These are phyloP conservation scores for Sporothrix dimorphospora DNA, from an alignment of 2,329 filamentous ascomycete genomes.

Conservation along the genomic window DNA sequence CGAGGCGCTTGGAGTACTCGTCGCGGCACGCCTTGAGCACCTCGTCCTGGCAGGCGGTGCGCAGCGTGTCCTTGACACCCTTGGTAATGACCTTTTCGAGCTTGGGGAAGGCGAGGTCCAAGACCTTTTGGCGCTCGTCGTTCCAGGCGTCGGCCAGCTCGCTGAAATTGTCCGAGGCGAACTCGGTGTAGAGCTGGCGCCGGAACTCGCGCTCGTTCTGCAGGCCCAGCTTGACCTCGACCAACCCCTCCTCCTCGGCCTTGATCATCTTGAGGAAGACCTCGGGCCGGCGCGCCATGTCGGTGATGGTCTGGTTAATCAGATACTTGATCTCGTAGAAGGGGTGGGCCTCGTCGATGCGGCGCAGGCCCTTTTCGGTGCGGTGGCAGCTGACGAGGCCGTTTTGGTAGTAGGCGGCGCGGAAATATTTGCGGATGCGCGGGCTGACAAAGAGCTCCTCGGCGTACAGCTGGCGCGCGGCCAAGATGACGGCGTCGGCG, in stretches of 20 bases:
- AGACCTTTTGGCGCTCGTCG: constrained; percentile 77
- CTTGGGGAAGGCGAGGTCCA: constrained; percentile 80
- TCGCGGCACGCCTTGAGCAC: constrained; percentile 87
- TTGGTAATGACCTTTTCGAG: constrained; percentile 83
- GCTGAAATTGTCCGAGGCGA: constrained; percentile 93
- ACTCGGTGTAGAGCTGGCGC: constrained; percentile 75
- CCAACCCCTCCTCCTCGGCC: constrained; percentile 89
- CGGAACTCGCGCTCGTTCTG: constrained; percentile 77
- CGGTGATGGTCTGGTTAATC: constrained; percentile 80
- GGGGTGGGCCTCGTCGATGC: constrained; percentile 91
- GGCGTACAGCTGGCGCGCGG: constrained; percentile 83
- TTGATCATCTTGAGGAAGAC: constrained; percentile 96
- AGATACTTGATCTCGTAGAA: constrained; percentile 99
- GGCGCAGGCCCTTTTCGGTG: constrained; percentile 90
- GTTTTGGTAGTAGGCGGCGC: constrained; percentile 79
- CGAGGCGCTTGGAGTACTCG: constrained; percentile 84
- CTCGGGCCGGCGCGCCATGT: constrained; percentile 82
- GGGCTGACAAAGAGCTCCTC: constrained; percentile 90
- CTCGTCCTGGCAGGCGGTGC: constrained; percentile 91
- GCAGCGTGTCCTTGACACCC: constrained; percentile 91
- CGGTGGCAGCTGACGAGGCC: constrained; percentile 84
- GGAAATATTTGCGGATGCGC: constrained; percentile 84
- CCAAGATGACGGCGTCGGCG: constrained; percentile 72
- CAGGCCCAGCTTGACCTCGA: constrained; percentile 81
- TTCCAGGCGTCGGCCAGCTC: constrained; percentile 97